A percentile compares a stretch with the other conserved stretches of the same genome.
phyloP scores from a whole-genome alignment of 129 eudicot genomes.

The Smallanthus sonchifolius region DNA sequence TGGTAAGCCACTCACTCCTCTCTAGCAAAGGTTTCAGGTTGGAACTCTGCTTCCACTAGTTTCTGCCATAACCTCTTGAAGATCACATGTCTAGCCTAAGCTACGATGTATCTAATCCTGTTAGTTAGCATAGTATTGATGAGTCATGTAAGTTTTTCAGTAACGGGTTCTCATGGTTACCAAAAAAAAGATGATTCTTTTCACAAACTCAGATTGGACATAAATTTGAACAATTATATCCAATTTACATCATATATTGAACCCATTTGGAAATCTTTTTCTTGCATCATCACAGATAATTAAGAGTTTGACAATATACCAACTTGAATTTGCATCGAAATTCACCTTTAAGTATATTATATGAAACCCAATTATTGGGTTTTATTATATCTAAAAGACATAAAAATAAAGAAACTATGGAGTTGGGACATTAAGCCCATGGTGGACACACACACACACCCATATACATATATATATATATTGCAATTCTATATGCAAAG shows the following conservation, averaged over 20 bases:
- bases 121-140: too few species aligned
- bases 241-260: not conserved
- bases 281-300: not conserved
- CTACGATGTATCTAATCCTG: too few species aligned
- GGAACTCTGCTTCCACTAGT: too few species aligned
- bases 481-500: conserved; percentile 16
- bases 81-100: too few species aligned
- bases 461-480: not conserved
- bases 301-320: not conserved
- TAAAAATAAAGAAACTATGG: not conserved
- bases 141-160: too few species aligned
- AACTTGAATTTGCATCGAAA: not conserved
- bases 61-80: too few species aligned
- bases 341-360: not conserved
- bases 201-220: too few species aligned
- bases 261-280: not conserved
- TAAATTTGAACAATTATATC: too few species aligned
- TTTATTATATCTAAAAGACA: not conserved
- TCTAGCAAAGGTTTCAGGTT: not conserved
- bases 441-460: not conserved
- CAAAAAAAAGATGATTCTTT: too few species aligned
- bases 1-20: too few species aligned
- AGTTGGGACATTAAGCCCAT: conserved; percentile 2
- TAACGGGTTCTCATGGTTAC: too few species aligned
- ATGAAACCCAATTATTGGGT: not conserved